Conservation (phyloP, 2,329 filamentous ascomycete genomes). For the Colletotrichum destructivum region DNA sequence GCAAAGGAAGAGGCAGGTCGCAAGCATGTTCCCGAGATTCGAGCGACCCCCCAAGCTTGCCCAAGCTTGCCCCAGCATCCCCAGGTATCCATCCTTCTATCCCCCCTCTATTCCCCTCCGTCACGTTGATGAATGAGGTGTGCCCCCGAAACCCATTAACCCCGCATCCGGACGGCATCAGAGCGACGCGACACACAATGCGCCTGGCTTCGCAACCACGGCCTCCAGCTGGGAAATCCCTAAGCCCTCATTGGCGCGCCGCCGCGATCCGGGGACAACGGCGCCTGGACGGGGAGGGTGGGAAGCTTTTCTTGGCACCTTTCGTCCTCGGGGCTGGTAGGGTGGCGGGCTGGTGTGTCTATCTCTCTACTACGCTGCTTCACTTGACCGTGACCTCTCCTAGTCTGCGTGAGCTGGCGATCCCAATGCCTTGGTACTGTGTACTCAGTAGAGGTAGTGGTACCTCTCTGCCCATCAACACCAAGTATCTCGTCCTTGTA, state of each 20-base stretch:
- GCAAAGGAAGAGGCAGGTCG: conserved; percentile 2
- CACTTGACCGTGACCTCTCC: conserved; percentile 8
- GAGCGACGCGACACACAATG: conserved; percentile 39
- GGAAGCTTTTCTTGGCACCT: conserved; percentile 36
- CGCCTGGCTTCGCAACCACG: conserved; percentile 36
- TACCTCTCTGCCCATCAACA: conserved; percentile 26
- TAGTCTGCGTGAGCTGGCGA: conserved; percentile 11
- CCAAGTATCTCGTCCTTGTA: conserved; percentile 17
- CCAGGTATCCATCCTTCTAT: conserved; percentile 31
- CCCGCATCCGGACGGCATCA: conserved; percentile 41
- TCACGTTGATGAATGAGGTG: conserved; percentile 40
- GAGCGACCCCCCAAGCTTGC: conserved; percentile 18
- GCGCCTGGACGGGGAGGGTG: conserved; percentile 35
- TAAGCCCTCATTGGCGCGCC: conserved; percentile 28
- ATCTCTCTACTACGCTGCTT: background rate
- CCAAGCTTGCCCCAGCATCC: background rate
- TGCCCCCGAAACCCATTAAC: conserved; percentile 34
- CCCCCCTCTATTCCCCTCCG: conserved; percentile 17
- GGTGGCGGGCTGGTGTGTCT: conserved; percentile 2
- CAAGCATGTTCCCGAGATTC: conserved; percentile 33
- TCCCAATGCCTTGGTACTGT: background rate
- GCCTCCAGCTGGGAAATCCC: conserved; percentile 15
- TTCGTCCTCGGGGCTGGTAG: background rate
- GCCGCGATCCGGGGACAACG: conserved; percentile 28
- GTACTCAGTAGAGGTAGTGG: background rate